Evolutionary conservation across 1,284 basidiomycete species (phyloP).

Genomic region (Volvariella volvacea): DNA sequence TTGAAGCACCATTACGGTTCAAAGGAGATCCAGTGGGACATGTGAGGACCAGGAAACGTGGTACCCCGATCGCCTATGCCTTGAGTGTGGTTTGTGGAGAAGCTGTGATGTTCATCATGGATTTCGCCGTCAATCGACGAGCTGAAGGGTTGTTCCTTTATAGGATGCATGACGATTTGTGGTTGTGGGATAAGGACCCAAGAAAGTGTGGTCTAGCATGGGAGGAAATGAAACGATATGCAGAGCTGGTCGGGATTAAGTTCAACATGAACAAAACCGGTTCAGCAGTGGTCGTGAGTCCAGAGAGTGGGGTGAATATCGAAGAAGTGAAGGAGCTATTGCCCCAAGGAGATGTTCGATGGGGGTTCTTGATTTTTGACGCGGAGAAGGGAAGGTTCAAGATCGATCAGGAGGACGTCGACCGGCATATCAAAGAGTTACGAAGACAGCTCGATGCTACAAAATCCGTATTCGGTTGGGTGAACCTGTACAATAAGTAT

Average conservation of each 20-base stretch:
- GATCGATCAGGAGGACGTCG: constrained; percentile 15
- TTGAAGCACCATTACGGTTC: constrained; percentile 28
- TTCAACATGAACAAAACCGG: constrained; percentile 34
- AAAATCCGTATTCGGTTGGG: constrained; percentile 35
- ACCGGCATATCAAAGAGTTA: constrained; percentile 30
- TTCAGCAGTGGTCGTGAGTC: constrained; percentile 21
- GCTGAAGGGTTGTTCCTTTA: constrained; percentile 31
- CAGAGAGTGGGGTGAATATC: neutral
- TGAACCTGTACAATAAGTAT: constrained; percentile 37
- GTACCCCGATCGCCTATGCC: constrained; percentile 9
- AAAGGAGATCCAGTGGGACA: constrained; percentile 17
- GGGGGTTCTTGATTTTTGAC: constrained; percentile 26
- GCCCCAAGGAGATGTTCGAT: constrained; percentile 29
- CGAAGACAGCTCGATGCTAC: constrained; percentile 31
- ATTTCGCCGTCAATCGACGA: constrained; percentile 34
- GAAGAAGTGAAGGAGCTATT: constrained; percentile 9
- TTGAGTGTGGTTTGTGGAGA: constrained; percentile 25
- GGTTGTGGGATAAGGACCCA: constrained; percentile 28
- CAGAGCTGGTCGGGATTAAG: constrained; percentile 25
- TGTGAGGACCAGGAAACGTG: constrained; percentile 21
- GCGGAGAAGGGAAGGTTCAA: constrained; percentile 1
- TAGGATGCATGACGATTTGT: constrained; percentile 34
- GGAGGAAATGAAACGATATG: constrained; percentile 30
- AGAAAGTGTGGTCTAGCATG: constrained; percentile 25
- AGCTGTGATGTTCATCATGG: constrained; percentile 32